Evolutionary conservation across 2,329 filamentous ascomycete genomes (phyloP).

Genomic region (Tolypocladium endophyticum): DNA sequence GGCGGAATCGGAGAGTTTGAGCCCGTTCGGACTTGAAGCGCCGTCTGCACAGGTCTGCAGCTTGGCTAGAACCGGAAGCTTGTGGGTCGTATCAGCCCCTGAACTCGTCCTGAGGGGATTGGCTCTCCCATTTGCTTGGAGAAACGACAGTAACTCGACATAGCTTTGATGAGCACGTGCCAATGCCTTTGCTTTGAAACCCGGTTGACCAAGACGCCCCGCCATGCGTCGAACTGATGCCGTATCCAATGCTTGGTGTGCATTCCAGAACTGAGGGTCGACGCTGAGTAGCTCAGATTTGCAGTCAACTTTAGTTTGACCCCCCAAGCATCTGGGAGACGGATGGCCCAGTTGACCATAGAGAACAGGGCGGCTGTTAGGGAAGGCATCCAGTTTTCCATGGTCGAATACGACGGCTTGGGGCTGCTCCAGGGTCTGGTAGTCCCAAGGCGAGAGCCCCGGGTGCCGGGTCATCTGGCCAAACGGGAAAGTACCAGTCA

Average conservation of each 20-base stretch:
- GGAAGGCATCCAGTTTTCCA: background rate
- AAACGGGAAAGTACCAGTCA: slow-evolving; percentile 18
- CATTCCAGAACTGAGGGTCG: background rate
- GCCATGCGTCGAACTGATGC: background rate
- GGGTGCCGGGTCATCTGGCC: slow-evolving; percentile 14
- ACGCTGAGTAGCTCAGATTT: background rate
- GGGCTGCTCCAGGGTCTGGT: slow-evolving; percentile 1
- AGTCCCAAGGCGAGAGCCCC: slow-evolving; percentile 4
- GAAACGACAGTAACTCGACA: slow-evolving; percentile 55
- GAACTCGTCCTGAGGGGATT: slow-evolving; percentile 26
- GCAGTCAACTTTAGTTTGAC: background rate
- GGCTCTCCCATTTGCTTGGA: slow-evolving; percentile 48
- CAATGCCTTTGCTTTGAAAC: slow-evolving; percentile 59
- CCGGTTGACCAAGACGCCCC: slow-evolving; percentile 9
- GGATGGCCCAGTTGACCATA: background rate
- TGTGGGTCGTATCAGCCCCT: slow-evolving; percentile 28
- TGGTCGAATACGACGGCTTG: background rate
- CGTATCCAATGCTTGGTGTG: background rate
- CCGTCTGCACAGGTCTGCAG: slow-evolving; percentile 5
- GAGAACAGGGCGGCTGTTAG: background rate
- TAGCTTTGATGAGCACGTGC: slow-evolving; percentile 64
- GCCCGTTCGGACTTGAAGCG: background rate
- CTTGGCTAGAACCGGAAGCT: slow-evolving; percentile 45
- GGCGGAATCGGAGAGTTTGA: background rate
- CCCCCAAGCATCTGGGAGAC: background rate